Evolutionary conservation across 108 stramenopile genomes (phyloP).

Genomic region (Epithemia pelagica): DNA sequence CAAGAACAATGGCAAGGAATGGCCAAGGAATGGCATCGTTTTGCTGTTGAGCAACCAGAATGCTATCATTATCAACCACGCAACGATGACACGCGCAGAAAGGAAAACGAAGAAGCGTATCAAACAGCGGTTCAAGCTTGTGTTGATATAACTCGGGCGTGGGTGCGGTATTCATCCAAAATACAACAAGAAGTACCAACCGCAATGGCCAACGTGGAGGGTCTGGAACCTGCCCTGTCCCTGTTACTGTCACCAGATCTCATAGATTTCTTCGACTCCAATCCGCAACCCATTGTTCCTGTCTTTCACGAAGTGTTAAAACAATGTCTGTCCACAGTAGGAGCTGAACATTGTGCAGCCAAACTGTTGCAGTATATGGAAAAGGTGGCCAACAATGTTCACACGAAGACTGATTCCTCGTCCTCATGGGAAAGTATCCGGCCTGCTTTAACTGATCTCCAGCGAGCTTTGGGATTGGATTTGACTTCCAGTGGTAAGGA

Average conservation of each 20-base stretch:
- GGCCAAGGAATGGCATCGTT: background rate
- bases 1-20: background rate
- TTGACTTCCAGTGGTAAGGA: background rate
- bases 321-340: background rate
- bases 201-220: background rate
- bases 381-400: too few relatives aligned
- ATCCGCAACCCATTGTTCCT: background rate
- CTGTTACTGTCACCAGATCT: background rate
- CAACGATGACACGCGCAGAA: background rate
- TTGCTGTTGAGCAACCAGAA: too few relatives aligned
- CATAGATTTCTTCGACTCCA: background rate
- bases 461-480: background rate
- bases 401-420: background rate
- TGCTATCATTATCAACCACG: too few relatives aligned
- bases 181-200: background rate
- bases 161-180: background rate
- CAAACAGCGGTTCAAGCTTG: background rate
- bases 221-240: background rate
- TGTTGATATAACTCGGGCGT: too few relatives aligned
- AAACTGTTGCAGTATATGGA: background rate
- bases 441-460: background rate
- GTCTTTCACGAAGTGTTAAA: background rate
- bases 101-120: background rate
- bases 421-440: background rate
- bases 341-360: background rate